Evolutionary conservation across 495 filamentous ascomycete genomes (phyloP), one percentile per base, ranked within the genome.

Genomic region (Chaetomidium leptoderma): DNA sequence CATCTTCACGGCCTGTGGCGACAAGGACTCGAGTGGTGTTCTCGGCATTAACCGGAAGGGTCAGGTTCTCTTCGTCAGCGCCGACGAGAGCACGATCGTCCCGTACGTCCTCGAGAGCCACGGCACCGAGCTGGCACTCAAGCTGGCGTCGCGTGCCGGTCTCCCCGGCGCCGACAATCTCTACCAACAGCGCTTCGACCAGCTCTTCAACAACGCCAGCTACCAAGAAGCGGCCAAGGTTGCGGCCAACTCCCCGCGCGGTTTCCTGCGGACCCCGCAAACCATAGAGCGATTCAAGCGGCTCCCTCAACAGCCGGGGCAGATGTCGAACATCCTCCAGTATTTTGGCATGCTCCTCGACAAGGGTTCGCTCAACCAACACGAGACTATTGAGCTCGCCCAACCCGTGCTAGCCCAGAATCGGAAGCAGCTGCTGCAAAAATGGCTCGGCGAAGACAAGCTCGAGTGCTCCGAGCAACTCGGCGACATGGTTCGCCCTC

Each of bases 261-360:
- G 95, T 17, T 99, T 97, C 78, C 76, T 99, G 52, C 88, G 93
- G 49, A 97, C 93, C 0, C 83, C 88, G 1, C 86, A 95, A 64
- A 99, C 95, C 0, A 96, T 97, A 58, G 90, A 95, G 75, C 82
- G 86, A 52, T 96, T 99, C 78, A 96, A 96, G 82, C 83, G 84
- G 63, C 79, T 92, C 30, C 88, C 89, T 19, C 79, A 84, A 33
- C 80, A 86, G 60, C 81, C 82, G 6, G 86, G 86, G 16, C 85
- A 92, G 69, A 86, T 97, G 76, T 95, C 92, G 11, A 83, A 91
- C 59, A 96, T 97, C 55, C 82, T 99, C 47, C 92, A 96, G 68
- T 99, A 97, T 76, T 99, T 99, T 61, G 92, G 95, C 55, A 88
- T 96, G 83, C 79, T 99, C 39, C 80, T 99, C 13, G 93, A 99